These are phyloP conservation scores for Blastomyces silverae DNA, from an alignment of 2,329 filamentous ascomycete species.

Conservation along the genomic window DNA sequence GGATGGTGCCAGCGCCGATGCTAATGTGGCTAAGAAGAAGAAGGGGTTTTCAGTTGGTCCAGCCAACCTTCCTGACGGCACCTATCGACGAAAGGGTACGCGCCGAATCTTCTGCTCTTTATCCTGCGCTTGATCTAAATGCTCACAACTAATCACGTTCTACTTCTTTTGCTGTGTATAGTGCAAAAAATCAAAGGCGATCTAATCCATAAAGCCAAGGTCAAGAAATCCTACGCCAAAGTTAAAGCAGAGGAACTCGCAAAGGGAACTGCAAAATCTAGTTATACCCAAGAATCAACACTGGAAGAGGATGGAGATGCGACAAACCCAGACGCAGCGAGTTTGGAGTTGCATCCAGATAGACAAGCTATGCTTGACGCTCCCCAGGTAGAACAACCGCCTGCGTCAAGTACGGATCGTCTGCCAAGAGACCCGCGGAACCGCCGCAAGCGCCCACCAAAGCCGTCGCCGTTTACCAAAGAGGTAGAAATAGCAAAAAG, in stretches of 20 bases:
- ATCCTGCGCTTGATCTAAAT: background rate
- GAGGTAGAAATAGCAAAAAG: slow-evolving; percentile 61
- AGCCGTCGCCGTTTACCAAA: slow-evolving; percentile 54
- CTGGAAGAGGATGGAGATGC: slow-evolving; percentile 28
- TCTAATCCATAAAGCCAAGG: slow-evolving; percentile 84
- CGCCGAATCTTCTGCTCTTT: background rate
- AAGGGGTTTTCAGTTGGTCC: slow-evolving; percentile 83
- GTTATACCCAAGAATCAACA: slow-evolving; percentile 30
- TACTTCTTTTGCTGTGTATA: slow-evolving; percentile 31
- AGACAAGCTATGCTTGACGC: slow-evolving; percentile 54
- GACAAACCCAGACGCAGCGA: slow-evolving; percentile 30
- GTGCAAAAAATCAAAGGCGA: slow-evolving; percentile 84
- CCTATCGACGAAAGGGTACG: slow-evolving; percentile 70
- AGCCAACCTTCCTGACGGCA: slow-evolving; percentile 82
- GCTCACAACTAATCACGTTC: slow-evolving; percentile 6
- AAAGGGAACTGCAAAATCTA: slow-evolving; percentile 28
- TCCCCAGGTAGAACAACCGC: slow-evolving; percentile 24
- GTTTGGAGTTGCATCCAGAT: slow-evolving; percentile 54
- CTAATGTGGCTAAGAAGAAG: slow-evolving; percentile 40
- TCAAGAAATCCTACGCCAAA: slow-evolving; percentile 88
- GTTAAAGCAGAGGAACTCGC: slow-evolving; percentile 59
- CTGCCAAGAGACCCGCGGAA: slow-evolving; percentile 25
- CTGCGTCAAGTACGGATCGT: slow-evolving; percentile 17
- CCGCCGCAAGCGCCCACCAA: slow-evolving; percentile 36
- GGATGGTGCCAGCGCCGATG: slow-evolving; percentile 16